Evolutionary conservation across 1,284 basidiomycete genomes (phyloP).

Genomic region (Ustanciosporium gigantosporum): DNA sequence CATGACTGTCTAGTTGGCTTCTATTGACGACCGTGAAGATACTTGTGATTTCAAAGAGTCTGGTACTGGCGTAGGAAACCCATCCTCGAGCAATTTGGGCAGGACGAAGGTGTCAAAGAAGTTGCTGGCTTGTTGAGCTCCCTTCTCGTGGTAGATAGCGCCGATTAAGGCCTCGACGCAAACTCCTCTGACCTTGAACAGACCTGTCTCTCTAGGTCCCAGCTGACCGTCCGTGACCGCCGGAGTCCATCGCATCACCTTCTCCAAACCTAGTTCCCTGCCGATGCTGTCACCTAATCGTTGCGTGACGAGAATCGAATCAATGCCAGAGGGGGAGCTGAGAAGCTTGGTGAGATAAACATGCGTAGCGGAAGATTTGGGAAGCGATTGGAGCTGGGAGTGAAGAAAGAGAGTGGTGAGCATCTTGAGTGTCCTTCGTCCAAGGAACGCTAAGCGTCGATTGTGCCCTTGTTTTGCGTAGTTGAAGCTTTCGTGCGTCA

Average conservation of each 20-base stretch:
- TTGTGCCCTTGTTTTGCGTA: slow-evolving; percentile 51
- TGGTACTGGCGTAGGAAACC: slow-evolving; percentile 26
- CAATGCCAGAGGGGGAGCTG: slow-evolving; percentile 26
- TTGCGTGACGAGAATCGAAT: slow-evolving; percentile 43
- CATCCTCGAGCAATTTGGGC: slow-evolving; percentile 17
- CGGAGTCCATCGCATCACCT: slow-evolving; percentile 60
- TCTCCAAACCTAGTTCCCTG: slow-evolving; percentile 47
- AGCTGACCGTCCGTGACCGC: slow-evolving; percentile 39
- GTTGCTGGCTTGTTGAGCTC: slow-evolving; percentile 18
- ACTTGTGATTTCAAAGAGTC: slow-evolving; percentile 12
- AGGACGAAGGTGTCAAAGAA: slow-evolving; percentile 26
- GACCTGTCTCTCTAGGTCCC: slow-evolving; percentile 49
- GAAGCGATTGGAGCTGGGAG: slow-evolving; percentile 13
- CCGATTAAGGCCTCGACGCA: slow-evolving; percentile 59
- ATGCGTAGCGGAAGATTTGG: slow-evolving; percentile 8
- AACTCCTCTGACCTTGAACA: slow-evolving; percentile 58
- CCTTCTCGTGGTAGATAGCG: slow-evolving; percentile 55
- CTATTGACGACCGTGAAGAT: no score
- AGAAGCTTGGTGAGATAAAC: slow-evolving; percentile 38
- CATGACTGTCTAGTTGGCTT: no score
- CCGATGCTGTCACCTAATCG: slow-evolving; percentile 53
- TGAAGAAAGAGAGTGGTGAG: slow-evolving; percentile 52
- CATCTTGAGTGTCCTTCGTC: slow-evolving; percentile 51
- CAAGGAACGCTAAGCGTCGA: slow-evolving; percentile 52
- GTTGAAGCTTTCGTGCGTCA: slow-evolving; percentile 55